These are phyloP conservation scores for Tolypocladium cylindrosporum DNA, from an alignment of 2,329 filamentous ascomycete species.

Conservation along the genomic window DNA sequence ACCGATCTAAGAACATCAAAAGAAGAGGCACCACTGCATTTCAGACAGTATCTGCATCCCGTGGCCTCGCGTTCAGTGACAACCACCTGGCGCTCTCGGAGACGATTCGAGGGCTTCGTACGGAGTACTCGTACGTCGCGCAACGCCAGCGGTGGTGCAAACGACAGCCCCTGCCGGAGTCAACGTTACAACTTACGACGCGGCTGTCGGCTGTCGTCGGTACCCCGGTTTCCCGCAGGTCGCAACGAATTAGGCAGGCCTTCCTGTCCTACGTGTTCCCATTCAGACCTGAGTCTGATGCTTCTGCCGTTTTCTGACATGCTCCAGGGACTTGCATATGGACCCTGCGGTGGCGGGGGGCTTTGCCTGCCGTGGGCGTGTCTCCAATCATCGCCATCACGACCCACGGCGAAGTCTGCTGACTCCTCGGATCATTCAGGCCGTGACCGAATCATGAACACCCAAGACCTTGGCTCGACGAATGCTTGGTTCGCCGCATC, in stretches of 20 bases:
- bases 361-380: neutral
- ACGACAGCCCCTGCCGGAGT: neutral
- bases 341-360: neutral
- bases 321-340: neutral
- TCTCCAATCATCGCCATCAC: neutral
- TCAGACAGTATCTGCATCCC: too few species aligned
- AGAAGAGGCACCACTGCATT: too few species aligned
- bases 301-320: neutral
- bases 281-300: neutral
- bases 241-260: neutral
- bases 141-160: too few species aligned
- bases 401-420: neutral
- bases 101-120: too few species aligned
- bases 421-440: neutral
- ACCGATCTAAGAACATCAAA: too few species aligned
- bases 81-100: too few species aligned
- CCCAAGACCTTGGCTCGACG: neutral
- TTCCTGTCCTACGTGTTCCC: neutral
- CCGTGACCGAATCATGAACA: too few species aligned
- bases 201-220: neutral
- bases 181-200: neutral
- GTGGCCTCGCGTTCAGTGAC: too few species aligned
- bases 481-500: neutral
- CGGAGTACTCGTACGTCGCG: too few species aligned
- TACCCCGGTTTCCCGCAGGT: neutral